A percentile compares a stretch with the other conserved stretches of the same genome.
Conservation (phyloP, 495 filamentous ascomycete species). For the Letharia columbiana region DNA sequence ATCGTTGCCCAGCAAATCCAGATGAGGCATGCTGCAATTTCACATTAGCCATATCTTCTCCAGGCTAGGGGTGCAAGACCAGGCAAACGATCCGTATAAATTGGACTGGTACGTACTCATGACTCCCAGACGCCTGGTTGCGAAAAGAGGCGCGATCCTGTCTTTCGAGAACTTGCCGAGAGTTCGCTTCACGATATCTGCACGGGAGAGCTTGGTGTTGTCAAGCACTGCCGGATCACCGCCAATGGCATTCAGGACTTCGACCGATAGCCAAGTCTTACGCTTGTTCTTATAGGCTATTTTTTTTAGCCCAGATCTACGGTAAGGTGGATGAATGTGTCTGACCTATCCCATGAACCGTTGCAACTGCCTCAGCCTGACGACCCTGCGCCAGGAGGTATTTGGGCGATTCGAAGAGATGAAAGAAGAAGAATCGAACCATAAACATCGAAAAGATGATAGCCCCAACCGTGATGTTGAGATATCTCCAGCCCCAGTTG, state of each 20-base stretch:
- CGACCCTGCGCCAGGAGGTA: conserved; percentile 63
- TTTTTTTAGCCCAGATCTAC: background rate
- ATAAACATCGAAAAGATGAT: conserved; percentile 62
- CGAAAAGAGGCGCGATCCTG: conserved; percentile 47
- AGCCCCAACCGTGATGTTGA: conserved; percentile 60
- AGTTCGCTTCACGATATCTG: conserved; percentile 42
- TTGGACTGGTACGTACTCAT: conserved; percentile 9
- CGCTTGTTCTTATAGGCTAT: conserved; percentile 45
- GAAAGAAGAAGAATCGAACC: conserved; percentile 66
- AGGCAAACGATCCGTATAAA: background rate
- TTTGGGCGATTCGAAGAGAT: conserved; percentile 75
- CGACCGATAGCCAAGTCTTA: conserved; percentile 45
- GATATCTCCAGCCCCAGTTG: conserved; percentile 81
- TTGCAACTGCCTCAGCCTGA: conserved; percentile 62
- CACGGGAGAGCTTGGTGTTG: conserved; percentile 32
- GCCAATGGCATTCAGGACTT: conserved; percentile 47
- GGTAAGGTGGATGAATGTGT: background rate
- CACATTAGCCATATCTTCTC: conserved; percentile 5
- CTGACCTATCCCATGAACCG: conserved; percentile 48
- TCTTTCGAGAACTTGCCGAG: conserved; percentile 48
- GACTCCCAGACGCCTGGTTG: conserved; percentile 33
- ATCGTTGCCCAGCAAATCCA: conserved; percentile 52
- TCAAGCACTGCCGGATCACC: conserved; percentile 35
- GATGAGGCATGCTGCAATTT: conserved; percentile 34
- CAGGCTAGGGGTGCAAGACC: background rate